Evolutionary conservation across 2,329 filamentous ascomycete genomes (phyloP).

Genomic region (Monosporascus sp.): DNA sequence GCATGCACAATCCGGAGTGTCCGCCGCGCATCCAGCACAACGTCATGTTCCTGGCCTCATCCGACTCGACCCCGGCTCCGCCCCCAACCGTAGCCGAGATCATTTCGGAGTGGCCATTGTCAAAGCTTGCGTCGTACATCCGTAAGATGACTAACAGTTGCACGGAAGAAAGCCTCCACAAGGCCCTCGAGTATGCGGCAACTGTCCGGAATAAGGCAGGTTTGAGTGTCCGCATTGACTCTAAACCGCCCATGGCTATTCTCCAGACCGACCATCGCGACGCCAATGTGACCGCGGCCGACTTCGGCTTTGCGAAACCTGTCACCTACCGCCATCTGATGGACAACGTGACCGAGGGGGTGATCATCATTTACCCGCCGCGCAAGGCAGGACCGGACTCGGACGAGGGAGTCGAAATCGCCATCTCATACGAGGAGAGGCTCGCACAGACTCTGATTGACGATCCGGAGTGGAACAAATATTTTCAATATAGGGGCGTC

Average conservation of each 20-base stretch:
- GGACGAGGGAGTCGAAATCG: constrained; percentile 16
- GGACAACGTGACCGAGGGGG: constrained; percentile 7
- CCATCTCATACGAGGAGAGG: constrained; percentile 11
- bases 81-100: constrained; percentile 27
- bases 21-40: constrained; percentile 28
- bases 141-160: constrained; percentile 30
- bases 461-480: constrained; percentile 14
- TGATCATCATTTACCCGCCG: constrained; percentile 12
- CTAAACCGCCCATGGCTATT: constrained; percentile 25
- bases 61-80: constrained; percentile 16
- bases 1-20: constrained; percentile 27
- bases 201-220: constrained; percentile 30
- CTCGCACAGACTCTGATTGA: constrained; percentile 6
- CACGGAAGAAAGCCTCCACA: constrained; percentile 25
- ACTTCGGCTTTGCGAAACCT: constrained; percentile 15
- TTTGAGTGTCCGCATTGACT: constrained; percentile 28
- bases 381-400: not conserved
- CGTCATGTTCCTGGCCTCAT: constrained; percentile 6
- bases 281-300: constrained; percentile 6
- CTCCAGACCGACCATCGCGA: constrained; percentile 13
- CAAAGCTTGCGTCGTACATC: constrained; percentile 29
- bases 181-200: constrained; percentile 25
- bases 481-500: constrained; percentile 15
- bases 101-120: constrained; percentile 30
- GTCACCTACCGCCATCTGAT: constrained; percentile 11